Evolutionary conservation across 257 asterid genomes (phyloP).

Genomic region (Solanum tarijense): DNA sequence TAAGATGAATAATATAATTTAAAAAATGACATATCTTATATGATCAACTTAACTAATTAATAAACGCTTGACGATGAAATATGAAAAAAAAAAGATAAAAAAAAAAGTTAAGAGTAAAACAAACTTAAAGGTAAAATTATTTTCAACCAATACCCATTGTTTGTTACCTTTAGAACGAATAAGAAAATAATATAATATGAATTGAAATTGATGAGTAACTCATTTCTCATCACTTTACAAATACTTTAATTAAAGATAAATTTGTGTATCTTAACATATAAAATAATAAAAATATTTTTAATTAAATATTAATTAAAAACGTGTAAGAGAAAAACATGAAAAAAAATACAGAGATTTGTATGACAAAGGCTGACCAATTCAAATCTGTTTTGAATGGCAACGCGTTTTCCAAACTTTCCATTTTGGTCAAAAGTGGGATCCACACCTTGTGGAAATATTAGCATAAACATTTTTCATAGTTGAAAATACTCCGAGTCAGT

Average conservation of each 20-base stretch:
- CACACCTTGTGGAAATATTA: neutral
- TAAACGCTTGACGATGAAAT: neutral
- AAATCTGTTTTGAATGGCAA: neutral
- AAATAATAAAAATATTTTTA: neutral
- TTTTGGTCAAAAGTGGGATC: neutral
- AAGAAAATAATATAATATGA: neutral
- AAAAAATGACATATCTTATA: neutral
- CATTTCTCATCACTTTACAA: neutral
- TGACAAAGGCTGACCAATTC: neutral
- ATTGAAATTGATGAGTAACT: neutral
- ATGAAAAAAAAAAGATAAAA: rapidly evolving
- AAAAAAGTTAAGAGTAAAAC: neutral
- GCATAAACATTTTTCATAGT: neutral
- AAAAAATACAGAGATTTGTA: neutral
- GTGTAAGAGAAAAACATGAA: neutral
- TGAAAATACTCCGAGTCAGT: neutral
- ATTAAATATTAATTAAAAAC: neutral
- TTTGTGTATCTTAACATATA: neutral
- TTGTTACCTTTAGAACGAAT: neutral
- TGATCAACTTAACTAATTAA: neutral
- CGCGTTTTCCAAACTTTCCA: neutral
- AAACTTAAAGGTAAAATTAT: neutral
- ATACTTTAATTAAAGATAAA: neutral
- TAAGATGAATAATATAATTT: neutral
- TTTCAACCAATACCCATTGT: neutral